Evolutionary conservation across 352 stramenopile genomes (phyloP).

Genomic region (Phytopythium delawarense): DNA sequence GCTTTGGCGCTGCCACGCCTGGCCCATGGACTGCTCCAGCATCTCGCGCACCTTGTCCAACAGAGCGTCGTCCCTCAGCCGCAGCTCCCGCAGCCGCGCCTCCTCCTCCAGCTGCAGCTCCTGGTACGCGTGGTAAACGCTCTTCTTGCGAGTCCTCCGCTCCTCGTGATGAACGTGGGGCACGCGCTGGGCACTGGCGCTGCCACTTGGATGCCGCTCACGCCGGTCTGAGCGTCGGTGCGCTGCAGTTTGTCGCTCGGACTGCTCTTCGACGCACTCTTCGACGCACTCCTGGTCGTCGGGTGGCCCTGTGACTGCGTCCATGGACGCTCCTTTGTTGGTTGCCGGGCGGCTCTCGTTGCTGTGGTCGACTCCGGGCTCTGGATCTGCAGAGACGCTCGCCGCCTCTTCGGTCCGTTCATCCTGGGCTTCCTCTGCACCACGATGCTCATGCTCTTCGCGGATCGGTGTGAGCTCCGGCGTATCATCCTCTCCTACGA

Average conservation of each 20-base stretch:
- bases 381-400: background rate
- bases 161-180: background rate
- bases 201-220: background rate
- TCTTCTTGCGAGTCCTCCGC: constrained; percentile 19
- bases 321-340: background rate
- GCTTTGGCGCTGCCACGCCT: background rate
- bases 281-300: background rate
- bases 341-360: background rate
- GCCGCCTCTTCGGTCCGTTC: constrained; percentile 10
- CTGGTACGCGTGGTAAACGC: constrained; percentile 43
- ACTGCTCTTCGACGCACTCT: background rate
- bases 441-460: background rate
- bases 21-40: constrained; percentile 18
- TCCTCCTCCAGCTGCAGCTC: constrained; percentile 34
- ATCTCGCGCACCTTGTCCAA: constrained; percentile 41
- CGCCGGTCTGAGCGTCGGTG: background rate
- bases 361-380: background rate
- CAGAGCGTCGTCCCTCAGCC: constrained; percentile 26
- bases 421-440: background rate
- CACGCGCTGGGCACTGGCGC: background rate
- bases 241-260: background rate
- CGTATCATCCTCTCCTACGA: background rate
- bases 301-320: background rate
- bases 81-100: constrained; percentile 22
- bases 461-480: background rate